Conservation (phyloP, 768 basidiomycete species). For the Rhodocollybia butyracea region DNA sequence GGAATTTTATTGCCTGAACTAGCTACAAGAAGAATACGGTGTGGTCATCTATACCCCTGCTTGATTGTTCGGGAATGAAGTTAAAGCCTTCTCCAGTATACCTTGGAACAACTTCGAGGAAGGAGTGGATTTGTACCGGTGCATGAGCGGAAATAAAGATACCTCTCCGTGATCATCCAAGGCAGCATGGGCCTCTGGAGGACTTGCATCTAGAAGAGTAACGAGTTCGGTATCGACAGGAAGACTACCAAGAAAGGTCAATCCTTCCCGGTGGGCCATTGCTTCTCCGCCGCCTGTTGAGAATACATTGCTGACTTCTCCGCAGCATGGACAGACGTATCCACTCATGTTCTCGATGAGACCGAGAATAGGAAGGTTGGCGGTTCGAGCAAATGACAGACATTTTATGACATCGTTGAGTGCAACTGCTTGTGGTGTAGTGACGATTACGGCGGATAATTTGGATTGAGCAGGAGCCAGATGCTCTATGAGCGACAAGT, state of each 20-base stretch:
- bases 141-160: constrained; percentile 47
- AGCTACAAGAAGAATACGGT: too few relatives aligned
- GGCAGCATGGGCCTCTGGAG: constrained; percentile 22
- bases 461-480: constrained; percentile 79
- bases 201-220: constrained; percentile 72
- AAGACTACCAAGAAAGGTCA: constrained; percentile 81
- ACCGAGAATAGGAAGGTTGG: constrained; percentile 83
- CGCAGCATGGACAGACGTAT: constrained; percentile 96
- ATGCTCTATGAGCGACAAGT: constrained; percentile 92
- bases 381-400: constrained; percentile 89
- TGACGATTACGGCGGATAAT: constrained; percentile 86
- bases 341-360: constrained; percentile 99
- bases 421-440: constrained; percentile 96
- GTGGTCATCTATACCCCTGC: too few relatives aligned
- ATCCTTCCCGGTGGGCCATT: constrained; percentile 72
- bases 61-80: neutral
- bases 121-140: constrained; percentile 62
- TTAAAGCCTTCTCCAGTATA: constrained; percentile 36
- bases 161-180: neutral
- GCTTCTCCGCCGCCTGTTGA: constrained; percentile 91
- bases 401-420: constrained; percentile 95
- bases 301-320: constrained; percentile 92
- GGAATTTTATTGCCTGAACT: too few relatives aligned
- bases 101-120: constrained; percentile 65
- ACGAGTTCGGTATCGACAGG: constrained; percentile 94